A percentile compares a stretch with the other conserved stretches of the same genome.
Evolutionary conservation across 805 yeast species (phyloP).

Genomic region (Candida jianshihensis): DNA sequence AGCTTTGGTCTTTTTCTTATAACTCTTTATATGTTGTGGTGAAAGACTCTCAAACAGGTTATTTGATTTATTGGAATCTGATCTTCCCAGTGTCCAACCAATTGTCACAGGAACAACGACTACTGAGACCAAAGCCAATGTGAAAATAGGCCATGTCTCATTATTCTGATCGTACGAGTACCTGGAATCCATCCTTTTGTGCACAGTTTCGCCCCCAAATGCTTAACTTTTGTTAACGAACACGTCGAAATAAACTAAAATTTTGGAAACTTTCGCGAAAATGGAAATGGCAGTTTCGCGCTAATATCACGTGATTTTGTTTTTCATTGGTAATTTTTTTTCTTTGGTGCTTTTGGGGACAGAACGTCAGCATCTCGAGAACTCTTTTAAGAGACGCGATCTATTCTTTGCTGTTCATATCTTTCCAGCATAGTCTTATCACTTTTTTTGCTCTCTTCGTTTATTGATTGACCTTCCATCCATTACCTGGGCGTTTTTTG

Average conservation of each 20-base stretch:
- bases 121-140: conserved; percentile 62
- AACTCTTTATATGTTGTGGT: conserved; percentile 13
- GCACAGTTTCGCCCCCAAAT: not conserved
- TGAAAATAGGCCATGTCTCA: conserved; percentile 91
- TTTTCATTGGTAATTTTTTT: too few species aligned
- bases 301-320: too few species aligned
- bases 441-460: too few species aligned
- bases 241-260: conserved; percentile 2
- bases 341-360: too few species aligned
- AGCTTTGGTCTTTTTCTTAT: conserved; percentile 11
- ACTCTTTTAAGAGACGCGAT: too few species aligned
- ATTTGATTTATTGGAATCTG: conserved; percentile 5
- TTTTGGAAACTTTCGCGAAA: too few species aligned
- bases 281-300: too few species aligned
- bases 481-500: too few species aligned
- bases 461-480: too few species aligned
- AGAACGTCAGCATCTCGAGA: too few species aligned
- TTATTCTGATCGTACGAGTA: conserved; percentile 83
- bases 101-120: conserved; percentile 61
- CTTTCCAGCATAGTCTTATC: too few species aligned
- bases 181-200: conserved; percentile 30
- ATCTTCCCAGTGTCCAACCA: conserved; percentile 2
- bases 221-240: not conserved
- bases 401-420: too few species aligned
- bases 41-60: conserved; percentile 13